These are phyloP conservation scores for Alternaria sp. DNA, from an alignment of 2,329 filamentous ascomycete genomes.

Conservation along the genomic window DNA sequence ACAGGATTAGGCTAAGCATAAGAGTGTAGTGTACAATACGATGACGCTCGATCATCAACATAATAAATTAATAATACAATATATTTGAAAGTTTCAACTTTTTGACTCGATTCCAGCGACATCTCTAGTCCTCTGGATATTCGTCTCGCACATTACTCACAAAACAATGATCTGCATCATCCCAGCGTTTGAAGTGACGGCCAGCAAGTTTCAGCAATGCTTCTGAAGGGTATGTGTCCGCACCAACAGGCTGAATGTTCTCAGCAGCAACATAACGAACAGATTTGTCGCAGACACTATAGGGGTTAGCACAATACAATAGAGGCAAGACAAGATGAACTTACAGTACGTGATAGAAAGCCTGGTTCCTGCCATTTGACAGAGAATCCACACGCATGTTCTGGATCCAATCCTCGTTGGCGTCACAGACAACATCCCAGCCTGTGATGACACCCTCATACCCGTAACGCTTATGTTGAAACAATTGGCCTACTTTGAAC, in stretches of 20 bases:
- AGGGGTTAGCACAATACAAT: not conserved
- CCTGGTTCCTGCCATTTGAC: constrained; percentile 69
- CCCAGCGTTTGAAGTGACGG: constrained; percentile 88
- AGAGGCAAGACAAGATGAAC: constrained; percentile 54
- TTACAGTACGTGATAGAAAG: constrained; percentile 89
- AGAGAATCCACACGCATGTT: constrained; percentile 69
- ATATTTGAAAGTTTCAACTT: not conserved
- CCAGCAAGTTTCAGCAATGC: constrained; percentile 76
- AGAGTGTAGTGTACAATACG: not conserved
- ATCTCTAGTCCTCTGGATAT: constrained; percentile 81
- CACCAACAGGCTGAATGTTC: constrained; percentile 68
- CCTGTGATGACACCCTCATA: constrained; percentile 86
- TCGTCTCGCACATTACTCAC: constrained; percentile 84
- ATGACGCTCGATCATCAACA: not conserved
- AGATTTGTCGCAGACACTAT: constrained; percentile 71
- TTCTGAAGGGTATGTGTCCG: constrained; percentile 57
- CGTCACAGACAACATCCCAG: constrained; percentile 75
- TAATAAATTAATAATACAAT: not conserved
- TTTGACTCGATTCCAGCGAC: not conserved
- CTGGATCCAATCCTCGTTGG: constrained; percentile 69
- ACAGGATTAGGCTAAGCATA: not conserved
- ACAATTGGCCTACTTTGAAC: constrained; percentile 76
- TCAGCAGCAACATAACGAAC: constrained; percentile 82
- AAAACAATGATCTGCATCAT: constrained; percentile 71
- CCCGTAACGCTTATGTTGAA: constrained; percentile 80